Conservation (phyloP, 306 rosid genomes). For the Cicer cuneatum region DNA sequence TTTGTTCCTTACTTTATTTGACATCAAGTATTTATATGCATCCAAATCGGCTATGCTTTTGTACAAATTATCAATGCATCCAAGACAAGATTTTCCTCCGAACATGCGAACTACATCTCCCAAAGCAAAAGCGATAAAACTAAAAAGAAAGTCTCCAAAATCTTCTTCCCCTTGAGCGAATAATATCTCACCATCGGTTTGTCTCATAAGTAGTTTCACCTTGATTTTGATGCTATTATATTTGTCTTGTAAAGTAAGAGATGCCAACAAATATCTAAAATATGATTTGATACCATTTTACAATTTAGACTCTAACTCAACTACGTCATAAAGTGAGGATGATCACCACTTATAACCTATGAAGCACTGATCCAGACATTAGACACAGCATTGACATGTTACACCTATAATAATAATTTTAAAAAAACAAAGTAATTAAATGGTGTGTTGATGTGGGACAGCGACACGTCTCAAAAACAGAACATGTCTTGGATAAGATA, state of each 20-base stretch:
- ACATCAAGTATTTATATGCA: not conserved
- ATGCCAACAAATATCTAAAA: not conserved
- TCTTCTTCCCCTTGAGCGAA: conserved; percentile 39
- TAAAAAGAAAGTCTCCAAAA: conserved; percentile 28
- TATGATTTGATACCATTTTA: not conserved
- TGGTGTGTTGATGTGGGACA: too few species aligned
- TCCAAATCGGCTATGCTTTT: not conserved
- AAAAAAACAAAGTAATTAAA: too few species aligned
- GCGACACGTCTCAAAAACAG: too few species aligned
- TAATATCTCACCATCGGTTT: conserved; percentile 13
- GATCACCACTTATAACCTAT: too few species aligned
- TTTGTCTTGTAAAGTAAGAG: too few species aligned
- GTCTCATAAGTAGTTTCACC: not conserved
- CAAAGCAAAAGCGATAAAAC: conserved; percentile 28
- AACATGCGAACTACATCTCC: conserved; percentile 16
- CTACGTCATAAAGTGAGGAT: too few species aligned
- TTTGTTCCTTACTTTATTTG: not conserved
- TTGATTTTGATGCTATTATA: not conserved
- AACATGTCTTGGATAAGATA: too few species aligned
- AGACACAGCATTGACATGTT: too few species aligned
- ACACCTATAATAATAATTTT: too few species aligned
- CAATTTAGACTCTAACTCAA: not conserved
- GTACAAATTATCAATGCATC: not conserved
- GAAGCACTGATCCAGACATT: too few species aligned
- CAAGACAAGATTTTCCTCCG: not conserved